Evolutionary conservation across 768 basidiomycete species (phyloP).

Genomic region (Lentinula sp.): DNA sequence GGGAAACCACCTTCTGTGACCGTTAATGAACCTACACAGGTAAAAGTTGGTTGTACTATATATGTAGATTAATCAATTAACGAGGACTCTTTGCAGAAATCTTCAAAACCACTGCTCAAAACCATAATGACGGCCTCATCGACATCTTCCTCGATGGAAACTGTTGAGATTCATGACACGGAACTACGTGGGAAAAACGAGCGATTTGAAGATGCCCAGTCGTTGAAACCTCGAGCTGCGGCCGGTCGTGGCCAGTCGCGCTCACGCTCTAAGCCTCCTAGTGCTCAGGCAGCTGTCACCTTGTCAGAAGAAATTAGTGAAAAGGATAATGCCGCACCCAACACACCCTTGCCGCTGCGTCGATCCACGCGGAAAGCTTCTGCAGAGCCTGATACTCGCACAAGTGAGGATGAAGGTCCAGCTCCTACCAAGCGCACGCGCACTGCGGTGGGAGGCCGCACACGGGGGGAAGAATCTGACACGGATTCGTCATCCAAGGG

Average conservation of each 20-base stretch:
- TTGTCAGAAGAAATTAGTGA: neutral
- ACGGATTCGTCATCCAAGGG: neutral
- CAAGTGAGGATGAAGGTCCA: neutral
- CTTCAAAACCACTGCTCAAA: neutral
- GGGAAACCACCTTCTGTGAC: neutral
- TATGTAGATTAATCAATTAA: neutral
- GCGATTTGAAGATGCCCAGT: neutral
- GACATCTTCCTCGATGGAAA: neutral
- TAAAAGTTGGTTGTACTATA: no score
- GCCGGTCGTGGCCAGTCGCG: neutral
- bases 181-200: neutral
- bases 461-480: constrained; percentile 2
- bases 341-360: neutral
- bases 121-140: neutral
- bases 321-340: neutral
- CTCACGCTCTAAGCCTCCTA: neutral
- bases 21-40: neutral
- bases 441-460: neutral
- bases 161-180: neutral
- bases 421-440: neutral
- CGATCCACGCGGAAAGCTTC: constrained; percentile 4
- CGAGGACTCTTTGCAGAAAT: neutral
- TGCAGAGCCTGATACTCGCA: constrained; percentile 4
- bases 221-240: neutral
- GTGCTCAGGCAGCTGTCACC: neutral